A percentile compares a stretch with the other conserved stretches of the same genome.
Conservation (phyloP, 768 basidiomycete species). For the Pholiota microspora region DNA sequence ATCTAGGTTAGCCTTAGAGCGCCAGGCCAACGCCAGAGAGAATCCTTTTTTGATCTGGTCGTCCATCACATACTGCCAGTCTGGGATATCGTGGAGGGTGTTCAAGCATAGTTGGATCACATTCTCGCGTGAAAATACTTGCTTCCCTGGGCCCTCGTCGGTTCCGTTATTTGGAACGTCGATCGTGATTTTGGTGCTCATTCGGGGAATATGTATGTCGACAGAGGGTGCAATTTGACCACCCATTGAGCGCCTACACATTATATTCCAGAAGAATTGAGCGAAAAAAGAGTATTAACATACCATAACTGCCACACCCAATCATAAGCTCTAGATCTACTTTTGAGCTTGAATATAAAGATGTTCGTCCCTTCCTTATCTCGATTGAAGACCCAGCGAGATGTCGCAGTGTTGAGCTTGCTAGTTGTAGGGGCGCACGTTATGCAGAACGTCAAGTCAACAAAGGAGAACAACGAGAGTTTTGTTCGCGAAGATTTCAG, state of each 20-base stretch:
- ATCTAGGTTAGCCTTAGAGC: slow-evolving; percentile 68
- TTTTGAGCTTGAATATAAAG: slow-evolving; percentile 83
- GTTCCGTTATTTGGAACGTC: slow-evolving; percentile 55
- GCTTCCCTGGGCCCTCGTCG: slow-evolving; percentile 38
- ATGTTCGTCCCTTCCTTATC: slow-evolving; percentile 73
- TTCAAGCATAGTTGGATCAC: slow-evolving; percentile 62
- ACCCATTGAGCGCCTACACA: slow-evolving; percentile 64
- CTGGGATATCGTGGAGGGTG: slow-evolving; percentile 50
- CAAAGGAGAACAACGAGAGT: slow-evolving; percentile 84
- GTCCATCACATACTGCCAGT: slow-evolving; percentile 63
- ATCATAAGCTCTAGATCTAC: slow-evolving; percentile 75
- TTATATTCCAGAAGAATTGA: slow-evolving; percentile 3
- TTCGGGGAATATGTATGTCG: slow-evolving; percentile 66
- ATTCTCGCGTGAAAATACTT: slow-evolving; percentile 57
- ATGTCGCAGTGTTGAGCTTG: slow-evolving; percentile 33
- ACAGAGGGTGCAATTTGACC: slow-evolving; percentile 67
- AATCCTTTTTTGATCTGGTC: slow-evolving; percentile 52
- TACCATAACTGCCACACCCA: slow-evolving; percentile 92
- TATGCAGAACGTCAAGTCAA: slow-evolving; percentile 81
- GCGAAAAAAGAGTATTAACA: slow-evolving; percentile 8
- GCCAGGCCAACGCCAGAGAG: slow-evolving; percentile 76
- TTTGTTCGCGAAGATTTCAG: slow-evolving; percentile 58
- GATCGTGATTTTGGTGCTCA: slow-evolving; percentile 68
- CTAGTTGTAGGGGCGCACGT: slow-evolving; percentile 58
- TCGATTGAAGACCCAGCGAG: slow-evolving; percentile 48